Conservation (phyloP, 2,329 filamentous ascomycete genomes). For the Phialemoniopsis sp. region DNA sequence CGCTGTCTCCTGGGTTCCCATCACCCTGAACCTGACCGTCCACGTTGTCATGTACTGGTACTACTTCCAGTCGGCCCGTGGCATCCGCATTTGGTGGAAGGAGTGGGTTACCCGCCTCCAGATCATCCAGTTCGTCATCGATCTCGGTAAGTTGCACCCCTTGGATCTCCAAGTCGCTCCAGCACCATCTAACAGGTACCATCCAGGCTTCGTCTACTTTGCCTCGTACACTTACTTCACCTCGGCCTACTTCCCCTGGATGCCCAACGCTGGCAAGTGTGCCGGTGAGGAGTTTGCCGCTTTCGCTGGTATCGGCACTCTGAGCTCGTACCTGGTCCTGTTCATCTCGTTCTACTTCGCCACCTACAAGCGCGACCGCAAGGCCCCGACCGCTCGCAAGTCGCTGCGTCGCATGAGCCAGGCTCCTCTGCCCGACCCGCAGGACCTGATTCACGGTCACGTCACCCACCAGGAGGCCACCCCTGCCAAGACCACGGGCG, state of each 20-base stretch:
- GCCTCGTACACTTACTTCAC: conserved; percentile 99
- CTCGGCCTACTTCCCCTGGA: conserved; percentile 79
- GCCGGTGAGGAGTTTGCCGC: conserved; percentile 97
- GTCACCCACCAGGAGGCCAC: conserved; percentile 41
- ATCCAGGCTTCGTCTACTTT: conserved; percentile 93
- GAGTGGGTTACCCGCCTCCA: conserved; percentile 98
- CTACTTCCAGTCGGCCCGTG: conserved; percentile 98
- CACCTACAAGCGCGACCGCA: conserved; percentile 87
- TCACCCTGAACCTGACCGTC: conserved; percentile 86
- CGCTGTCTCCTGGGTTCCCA: conserved; percentile 91
- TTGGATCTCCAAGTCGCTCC: too few species aligned
- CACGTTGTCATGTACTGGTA: conserved; percentile 99
- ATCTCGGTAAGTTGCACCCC: conserved; percentile 65
- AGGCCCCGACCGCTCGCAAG: conserved; percentile 77
- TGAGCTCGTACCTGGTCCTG: conserved; percentile 92
- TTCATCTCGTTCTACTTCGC: conserved; percentile 99
- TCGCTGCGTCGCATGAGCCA: conserved; percentile 62
- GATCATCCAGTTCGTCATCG: conserved; percentile 95
- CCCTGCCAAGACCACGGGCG: conserved; percentile 44
- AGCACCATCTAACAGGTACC: too few species aligned
- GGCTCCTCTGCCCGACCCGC: conserved; percentile 75
- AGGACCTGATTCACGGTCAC: conserved; percentile 62
- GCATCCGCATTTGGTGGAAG: conserved; percentile 98
- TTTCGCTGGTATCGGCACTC: conserved; percentile 84
- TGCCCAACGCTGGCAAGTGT: conserved; percentile 82